These are phyloP conservation scores for Fusarium sp. DNA, from an alignment of 2,329 filamentous ascomycete genomes.

Conservation along the genomic window DNA sequence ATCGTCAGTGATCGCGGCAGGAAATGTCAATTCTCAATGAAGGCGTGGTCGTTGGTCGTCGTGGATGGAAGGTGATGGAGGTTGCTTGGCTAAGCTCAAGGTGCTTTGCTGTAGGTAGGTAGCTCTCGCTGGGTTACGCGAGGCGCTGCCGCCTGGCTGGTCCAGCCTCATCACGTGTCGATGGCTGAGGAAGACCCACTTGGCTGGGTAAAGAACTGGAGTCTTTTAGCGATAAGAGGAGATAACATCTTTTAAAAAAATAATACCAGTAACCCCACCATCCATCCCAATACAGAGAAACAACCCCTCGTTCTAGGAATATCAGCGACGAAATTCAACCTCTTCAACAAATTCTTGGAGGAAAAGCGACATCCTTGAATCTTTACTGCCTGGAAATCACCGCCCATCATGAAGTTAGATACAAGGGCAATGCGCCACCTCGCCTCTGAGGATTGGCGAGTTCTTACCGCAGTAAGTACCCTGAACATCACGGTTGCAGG, in stretches of 20 bases:
- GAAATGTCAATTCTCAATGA: conserved; percentile 34
- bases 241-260: conserved; percentile 49
- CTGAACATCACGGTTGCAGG: conserved; percentile 49
- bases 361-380: conserved; percentile 3
- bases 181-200: conserved; percentile 3
- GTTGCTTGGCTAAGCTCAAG: conserved; percentile 53
- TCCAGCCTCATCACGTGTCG: conserved; percentile 50
- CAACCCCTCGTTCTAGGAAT: conserved; percentile 40
- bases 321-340: conserved; percentile 7
- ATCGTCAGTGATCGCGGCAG: conserved; percentile 18
- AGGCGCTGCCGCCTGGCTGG: conserved; percentile 57
- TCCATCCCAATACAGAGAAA: conserved; percentile 20
- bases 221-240: conserved; percentile 46
- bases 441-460: conserved; percentile 91
- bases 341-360: neutral
- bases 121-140: conserved; percentile 58
- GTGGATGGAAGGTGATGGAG: conserved; percentile 54
- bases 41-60: conserved; percentile 41
- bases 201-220: neutral
- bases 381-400: neutral
- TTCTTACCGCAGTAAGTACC: conserved; percentile 83
- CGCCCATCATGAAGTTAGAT: conserved; percentile 85
- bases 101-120: conserved; percentile 46
- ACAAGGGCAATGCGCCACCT: conserved; percentile 94
- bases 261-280: conserved; percentile 49